Base-by-base conservation (phyloP, 257 asterid genomes). In the Gardenia jasminoides region DNA sequence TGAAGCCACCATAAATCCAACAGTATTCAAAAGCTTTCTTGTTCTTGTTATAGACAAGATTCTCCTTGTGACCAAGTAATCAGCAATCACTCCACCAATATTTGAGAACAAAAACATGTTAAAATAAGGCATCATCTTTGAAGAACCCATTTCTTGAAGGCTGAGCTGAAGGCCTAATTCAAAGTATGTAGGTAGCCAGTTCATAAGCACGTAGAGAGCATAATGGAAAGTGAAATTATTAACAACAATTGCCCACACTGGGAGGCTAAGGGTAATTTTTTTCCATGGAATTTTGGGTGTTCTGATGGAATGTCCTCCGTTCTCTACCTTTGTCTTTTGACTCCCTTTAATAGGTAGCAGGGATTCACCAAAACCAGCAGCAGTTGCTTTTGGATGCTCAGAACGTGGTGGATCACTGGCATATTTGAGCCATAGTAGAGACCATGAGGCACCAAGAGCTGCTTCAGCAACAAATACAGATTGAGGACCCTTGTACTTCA, bases 111-210 rank as follows among this genome's bases (percentile, higher is more conserved):
- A 11, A 82, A 94, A 92, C 97, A 94, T 94, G 90, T 91, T 92
- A 41, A 92, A 79, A 69, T 92, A 94, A 61, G 97, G 97, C 86
- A 94, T 81, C 98, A 94, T 94, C 86, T 92, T 94, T 9, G 98
- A 94, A 67, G 97, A 92, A 8, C 98, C 98, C 98, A 94, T 94
- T 67, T 94, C 97, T 81, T 92, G 94, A 74, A 94, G 97, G 75
- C 98, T 91, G 48, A 83, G 88, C 86, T 86, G 86, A 68, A 94
- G 93, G 24, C 97, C 98, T 79, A 92, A 73, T 43, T 94, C 97
- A 56, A 94, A 94, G 85, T 94, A 94, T 2, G 98, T 94, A 0
- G 98, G 98, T 59, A 94, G 98, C 98, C 98, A 94, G 68, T 94
- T 94, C 98, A 94, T 94, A 73, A 94, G 93, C 78, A 94, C 97